Conservation (phyloP, 2,329 filamentous ascomycete genomes). For the Chaetothyriales sp. region DNA sequence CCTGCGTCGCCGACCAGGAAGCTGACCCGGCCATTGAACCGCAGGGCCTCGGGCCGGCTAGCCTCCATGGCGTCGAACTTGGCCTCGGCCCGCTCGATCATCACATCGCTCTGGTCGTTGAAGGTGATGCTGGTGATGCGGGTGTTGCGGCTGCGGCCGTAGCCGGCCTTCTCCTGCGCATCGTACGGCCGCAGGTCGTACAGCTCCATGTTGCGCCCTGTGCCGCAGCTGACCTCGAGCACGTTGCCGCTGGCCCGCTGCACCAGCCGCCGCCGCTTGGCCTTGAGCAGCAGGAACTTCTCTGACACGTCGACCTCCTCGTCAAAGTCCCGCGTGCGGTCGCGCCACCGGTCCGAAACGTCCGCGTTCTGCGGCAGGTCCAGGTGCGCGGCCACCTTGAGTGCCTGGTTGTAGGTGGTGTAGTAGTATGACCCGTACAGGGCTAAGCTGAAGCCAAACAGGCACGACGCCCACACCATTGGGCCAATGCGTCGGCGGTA, state of each 20-base stretch:
- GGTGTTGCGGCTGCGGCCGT: constrained; percentile 16
- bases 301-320: constrained; percentile 32
- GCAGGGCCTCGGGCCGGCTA: constrained; percentile 1
- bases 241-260: constrained; percentile 30
- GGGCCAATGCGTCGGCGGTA: neutral
- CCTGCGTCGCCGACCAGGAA: constrained; percentile 15
- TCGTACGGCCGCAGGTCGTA: constrained; percentile 24
- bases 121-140: constrained; percentile 29
- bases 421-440: constrained; percentile 31
- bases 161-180: constrained; percentile 1
- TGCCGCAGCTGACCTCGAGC: constrained; percentile 36
- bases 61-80: constrained; percentile 26
- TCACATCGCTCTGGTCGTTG: constrained; percentile 34
- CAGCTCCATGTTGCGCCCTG: constrained; percentile 33
- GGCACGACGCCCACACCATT: constrained; percentile 23
- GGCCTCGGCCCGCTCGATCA: constrained; percentile 30
- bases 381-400: constrained; percentile 11
- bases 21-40: constrained; percentile 10
- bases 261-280: constrained; percentile 29
- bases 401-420: constrained; percentile 26
- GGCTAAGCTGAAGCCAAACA: constrained; percentile 27
- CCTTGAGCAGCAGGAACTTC: constrained; percentile 25
- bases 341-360: constrained; percentile 33
- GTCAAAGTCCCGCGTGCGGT: constrained; percentile 30
- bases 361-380: constrained; percentile 20